Conservation (phyloP, 2,329 filamentous ascomycete species). For the Aspergillus nomiae region DNA sequence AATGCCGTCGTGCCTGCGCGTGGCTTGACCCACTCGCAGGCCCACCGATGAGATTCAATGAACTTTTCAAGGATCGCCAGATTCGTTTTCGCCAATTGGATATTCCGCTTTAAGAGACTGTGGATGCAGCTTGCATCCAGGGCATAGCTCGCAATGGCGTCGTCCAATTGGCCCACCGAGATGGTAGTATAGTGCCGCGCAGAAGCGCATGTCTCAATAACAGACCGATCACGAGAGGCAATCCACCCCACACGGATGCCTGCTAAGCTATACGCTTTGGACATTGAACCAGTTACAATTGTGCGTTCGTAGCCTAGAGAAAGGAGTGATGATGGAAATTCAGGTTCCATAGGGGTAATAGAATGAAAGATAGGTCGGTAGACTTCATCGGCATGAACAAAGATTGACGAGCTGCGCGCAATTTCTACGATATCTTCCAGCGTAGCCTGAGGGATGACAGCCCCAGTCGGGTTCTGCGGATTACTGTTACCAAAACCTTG, state of each 20-base stretch:
- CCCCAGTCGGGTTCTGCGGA: conserved; percentile 80
- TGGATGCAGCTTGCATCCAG: conserved; percentile 67
- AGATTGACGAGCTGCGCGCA: conserved; percentile 63
- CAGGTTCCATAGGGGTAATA: conserved; percentile 54
- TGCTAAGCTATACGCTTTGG: conserved; percentile 81
- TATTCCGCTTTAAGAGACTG: conserved; percentile 63
- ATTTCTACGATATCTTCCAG: conserved; percentile 64
- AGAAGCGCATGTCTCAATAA: conserved; percentile 65
- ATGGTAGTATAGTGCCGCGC: conserved; percentile 84
- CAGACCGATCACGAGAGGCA: conserved; percentile 62
- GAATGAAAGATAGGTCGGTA: conserved; percentile 82
- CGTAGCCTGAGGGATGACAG: conserved; percentile 62
- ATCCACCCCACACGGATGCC: conserved; percentile 85
- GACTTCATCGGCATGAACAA: conserved; percentile 75
- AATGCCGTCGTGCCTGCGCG: conserved; percentile 82
- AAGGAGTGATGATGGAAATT: conserved; percentile 68
- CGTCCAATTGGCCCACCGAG: conserved; percentile 79
- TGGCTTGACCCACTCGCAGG: conserved; percentile 72
- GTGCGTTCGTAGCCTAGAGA: conserved; percentile 71
- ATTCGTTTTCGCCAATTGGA: conserved; percentile 68
- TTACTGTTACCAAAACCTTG: conserved; percentile 69
- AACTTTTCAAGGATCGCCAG: conserved; percentile 67
- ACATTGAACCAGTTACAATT: conserved; percentile 77
- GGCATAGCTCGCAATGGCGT: conserved; percentile 75
- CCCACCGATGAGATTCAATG: conserved; percentile 63